Evolutionary conservation across 208 protist species (phyloP).

Genomic region (Wallacemonas sp.): DNA sequence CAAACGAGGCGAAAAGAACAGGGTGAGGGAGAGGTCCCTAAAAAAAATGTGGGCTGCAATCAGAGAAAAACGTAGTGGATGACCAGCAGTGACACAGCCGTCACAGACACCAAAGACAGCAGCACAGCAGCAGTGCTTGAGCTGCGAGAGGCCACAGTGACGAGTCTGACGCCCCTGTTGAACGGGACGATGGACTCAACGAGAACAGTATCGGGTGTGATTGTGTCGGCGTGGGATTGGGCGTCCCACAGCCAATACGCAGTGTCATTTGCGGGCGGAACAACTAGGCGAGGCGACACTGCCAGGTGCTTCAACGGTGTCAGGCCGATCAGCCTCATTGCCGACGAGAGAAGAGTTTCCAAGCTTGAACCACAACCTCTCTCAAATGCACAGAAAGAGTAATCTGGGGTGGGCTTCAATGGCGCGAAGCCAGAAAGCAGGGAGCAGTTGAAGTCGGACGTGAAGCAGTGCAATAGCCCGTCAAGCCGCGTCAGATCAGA

Average conservation of each 20-base stretch:
- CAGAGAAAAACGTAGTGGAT: too few relatives aligned
- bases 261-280: background rate
- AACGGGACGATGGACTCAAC: background rate
- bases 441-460: background rate
- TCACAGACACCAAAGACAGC: background rate
- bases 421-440: background rate
- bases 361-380: background rate
- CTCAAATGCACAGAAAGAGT: background rate
- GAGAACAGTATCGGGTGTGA: background rate
- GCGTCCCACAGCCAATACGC: background rate
- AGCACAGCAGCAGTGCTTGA: background rate
- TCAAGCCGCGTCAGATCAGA: background rate
- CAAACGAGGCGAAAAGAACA: too few relatives aligned
- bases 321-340: background rate
- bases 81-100: too few relatives aligned
- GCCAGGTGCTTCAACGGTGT: constrained; percentile 1
- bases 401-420: background rate
- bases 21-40: too few relatives aligned
- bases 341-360: background rate
- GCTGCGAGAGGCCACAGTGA: background rate
- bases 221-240: background rate
- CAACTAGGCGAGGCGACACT: background rate
- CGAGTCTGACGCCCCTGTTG: background rate
- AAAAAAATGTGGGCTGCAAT: too few relatives aligned
- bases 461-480: constrained; percentile 1